Conservation (phyloP, 345 rosid genomes). For the Camelina hispida region DNA sequence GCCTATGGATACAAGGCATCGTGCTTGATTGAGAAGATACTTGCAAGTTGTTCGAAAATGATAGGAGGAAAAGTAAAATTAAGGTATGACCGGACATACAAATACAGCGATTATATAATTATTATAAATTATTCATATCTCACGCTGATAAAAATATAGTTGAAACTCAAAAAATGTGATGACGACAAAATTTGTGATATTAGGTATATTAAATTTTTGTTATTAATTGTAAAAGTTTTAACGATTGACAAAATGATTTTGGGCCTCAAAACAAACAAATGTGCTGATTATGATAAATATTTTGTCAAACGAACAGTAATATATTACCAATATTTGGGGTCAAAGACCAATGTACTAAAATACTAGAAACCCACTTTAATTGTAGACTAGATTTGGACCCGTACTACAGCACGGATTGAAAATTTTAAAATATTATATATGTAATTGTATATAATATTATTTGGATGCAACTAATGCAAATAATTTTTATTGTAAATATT, state of each 20-base stretch:
- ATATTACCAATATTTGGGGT: neutral
- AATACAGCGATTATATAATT: neutral
- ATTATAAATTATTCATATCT: neutral
- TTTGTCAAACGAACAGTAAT: neutral
- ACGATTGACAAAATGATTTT: neutral
- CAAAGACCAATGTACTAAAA: neutral
- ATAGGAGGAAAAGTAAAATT: constrained; percentile 28
- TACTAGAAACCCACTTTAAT: neutral
- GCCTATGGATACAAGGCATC: constrained; percentile 35
- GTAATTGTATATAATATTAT: too few species aligned
- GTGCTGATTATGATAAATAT: neutral
- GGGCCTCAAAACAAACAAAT: constrained; percentile 1
- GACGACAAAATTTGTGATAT: neutral
- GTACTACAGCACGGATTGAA: too few species aligned
- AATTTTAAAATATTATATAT: too few species aligned
- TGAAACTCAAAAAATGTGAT: neutral
- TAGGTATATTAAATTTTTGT: neutral
- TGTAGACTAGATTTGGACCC: too few species aligned
- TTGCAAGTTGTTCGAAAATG: constrained; percentile 41
- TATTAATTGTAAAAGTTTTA: neutral
- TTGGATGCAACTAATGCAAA: too few species aligned
- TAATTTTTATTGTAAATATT: too few species aligned
- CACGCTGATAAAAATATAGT: neutral
- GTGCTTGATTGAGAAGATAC: constrained; percentile 34
- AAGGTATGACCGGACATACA: constrained; percentile 21